Evolutionary conservation across 2,329 filamentous ascomycete species (phyloP).

Genomic region (Lachnellula hyalina): DNA sequence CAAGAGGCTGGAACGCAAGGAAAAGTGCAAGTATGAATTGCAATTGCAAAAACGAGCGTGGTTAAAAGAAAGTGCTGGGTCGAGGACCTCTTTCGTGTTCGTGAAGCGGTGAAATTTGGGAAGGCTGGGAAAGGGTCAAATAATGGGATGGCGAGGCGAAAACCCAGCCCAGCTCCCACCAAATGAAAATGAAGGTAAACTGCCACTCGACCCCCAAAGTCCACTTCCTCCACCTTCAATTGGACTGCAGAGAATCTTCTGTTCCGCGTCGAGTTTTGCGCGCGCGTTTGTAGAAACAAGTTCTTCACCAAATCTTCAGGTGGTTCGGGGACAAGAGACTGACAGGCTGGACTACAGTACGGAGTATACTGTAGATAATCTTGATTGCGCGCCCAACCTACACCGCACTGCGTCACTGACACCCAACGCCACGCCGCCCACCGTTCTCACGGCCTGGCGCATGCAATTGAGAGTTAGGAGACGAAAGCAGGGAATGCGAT

Average conservation of each 20-base stretch:
- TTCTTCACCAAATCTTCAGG: too few species aligned
- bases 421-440: not conserved
- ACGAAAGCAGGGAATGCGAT: conserved; percentile 5
- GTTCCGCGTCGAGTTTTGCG: not conserved
- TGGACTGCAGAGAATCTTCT: not conserved
- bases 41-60: conserved; percentile 6
- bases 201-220: not conserved
- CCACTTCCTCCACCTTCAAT: not conserved
- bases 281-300: not conserved
- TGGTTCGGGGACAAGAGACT: not conserved
- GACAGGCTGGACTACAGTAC: not conserved
- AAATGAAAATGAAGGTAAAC: not conserved
- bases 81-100: not conserved
- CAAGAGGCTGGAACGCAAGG: conserved; percentile 5
- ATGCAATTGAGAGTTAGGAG: conserved; percentile 3
- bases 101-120: not conserved
- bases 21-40: not conserved
- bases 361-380: not conserved
- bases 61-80: not conserved
- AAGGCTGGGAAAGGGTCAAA: not conserved
- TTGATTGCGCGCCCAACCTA: not conserved
- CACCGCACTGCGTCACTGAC: not conserved
- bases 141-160: not conserved
- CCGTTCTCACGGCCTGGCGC: not conserved
- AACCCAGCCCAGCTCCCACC: not conserved